phyloP scores from a whole-genome alignment of 2,329 filamentous ascomycete species.

The Pyricularia pennisetigena region DNA sequence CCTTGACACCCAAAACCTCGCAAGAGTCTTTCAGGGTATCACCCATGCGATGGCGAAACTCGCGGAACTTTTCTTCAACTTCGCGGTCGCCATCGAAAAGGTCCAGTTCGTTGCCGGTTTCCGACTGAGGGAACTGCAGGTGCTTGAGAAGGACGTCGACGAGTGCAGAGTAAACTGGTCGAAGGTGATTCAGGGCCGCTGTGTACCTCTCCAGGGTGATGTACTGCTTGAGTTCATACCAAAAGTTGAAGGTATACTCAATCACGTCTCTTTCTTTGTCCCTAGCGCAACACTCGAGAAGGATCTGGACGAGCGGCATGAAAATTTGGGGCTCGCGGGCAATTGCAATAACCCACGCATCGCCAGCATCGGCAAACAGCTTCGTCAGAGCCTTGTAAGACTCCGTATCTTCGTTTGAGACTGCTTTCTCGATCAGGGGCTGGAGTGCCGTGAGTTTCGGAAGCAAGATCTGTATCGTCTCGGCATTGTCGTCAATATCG shows the following conservation, averaged over 20 bases:
- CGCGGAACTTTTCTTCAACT: slow-evolving; percentile 91
- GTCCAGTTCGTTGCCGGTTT: slow-evolving; percentile 65
- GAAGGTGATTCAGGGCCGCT: slow-evolving; percentile 63
- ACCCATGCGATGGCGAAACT: slow-evolving; percentile 94
- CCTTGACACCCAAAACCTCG: slow-evolving; percentile 87
- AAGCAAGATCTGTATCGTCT: slow-evolving; percentile 73
- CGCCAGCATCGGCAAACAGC: slow-evolving; percentile 85
- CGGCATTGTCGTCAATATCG: slow-evolving; percentile 84
- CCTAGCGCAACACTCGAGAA: slow-evolving; percentile 82
- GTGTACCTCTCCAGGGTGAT: slow-evolving; percentile 85
- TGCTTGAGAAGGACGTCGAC: slow-evolving; percentile 91
- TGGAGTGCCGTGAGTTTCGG: slow-evolving; percentile 68
- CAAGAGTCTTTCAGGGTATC: slow-evolving; percentile 96
- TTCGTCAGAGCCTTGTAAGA: slow-evolving; percentile 81
- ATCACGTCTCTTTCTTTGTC: slow-evolving; percentile 89
- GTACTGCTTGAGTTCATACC: slow-evolving; percentile 98
- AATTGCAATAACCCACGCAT: slow-evolving; percentile 88
- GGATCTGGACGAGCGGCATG: slow-evolving; percentile 73
- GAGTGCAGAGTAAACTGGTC: slow-evolving; percentile 77
- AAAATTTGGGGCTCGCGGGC: slow-evolving; percentile 77
- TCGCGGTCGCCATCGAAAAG: slow-evolving; percentile 94
- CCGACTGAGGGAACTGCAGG: slow-evolving; percentile 74
- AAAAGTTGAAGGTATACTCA: slow-evolving; percentile 90
- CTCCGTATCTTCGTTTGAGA: slow-evolving; percentile 74
- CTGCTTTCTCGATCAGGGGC: slow-evolving; percentile 65